phyloP scores from a whole-genome alignment of 78 protist genomes.

The Dictyostelium brefeldianum region DNA sequence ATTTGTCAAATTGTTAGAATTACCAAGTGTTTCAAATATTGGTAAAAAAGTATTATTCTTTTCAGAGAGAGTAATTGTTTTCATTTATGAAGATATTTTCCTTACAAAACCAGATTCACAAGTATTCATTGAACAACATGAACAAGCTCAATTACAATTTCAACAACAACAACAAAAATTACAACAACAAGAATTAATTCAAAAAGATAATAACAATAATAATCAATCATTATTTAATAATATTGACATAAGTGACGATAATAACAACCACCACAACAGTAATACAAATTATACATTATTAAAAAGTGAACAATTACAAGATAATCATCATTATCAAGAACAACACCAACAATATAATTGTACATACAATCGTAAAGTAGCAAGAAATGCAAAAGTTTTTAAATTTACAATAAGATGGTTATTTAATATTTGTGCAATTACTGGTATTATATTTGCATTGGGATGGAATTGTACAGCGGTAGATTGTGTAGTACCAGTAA shows the following conservation, averaged over 20 bases:
- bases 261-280: neutral
- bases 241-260: neutral
- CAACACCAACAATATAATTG: too few species aligned
- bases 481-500: conserved; percentile 2
- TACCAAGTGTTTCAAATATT: neutral
- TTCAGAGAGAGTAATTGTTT: neutral
- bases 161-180: neutral
- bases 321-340: neutral
- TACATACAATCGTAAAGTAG: conserved; percentile 5
- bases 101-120: conserved; percentile 1
- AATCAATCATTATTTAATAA: neutral
- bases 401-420: neutral
- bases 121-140: neutral
- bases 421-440: conserved; percentile 31
- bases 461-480: conserved; percentile 30
- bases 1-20: conserved; percentile 12
- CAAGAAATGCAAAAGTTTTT: neutral
- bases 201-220: neutral
- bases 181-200: neutral
- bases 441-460: conserved; percentile 42
- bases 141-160: conserved; percentile 3
- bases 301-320: neutral
- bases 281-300: neutral
- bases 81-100: conserved; percentile 26
- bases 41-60: conserved; percentile 3